Evolutionary conservation across 768 basidiomycete species (phyloP).

Genomic region (Rhodotorula toruloides): DNA sequence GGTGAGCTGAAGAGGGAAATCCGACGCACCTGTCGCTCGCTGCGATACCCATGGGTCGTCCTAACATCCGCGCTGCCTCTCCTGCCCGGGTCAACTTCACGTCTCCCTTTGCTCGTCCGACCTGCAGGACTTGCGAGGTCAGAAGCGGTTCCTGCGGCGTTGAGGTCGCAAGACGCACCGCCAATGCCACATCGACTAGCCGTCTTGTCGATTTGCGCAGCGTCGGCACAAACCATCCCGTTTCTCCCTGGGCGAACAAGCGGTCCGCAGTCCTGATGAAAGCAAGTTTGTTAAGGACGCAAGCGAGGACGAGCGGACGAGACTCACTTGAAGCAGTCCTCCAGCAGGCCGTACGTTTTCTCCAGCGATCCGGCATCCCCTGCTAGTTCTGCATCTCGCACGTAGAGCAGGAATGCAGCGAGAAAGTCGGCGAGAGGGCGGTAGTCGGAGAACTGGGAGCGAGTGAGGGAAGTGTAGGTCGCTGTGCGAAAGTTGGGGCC

Average conservation of each 20-base stretch:
- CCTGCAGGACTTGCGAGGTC: conserved; percentile 19
- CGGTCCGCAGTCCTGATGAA: conserved; percentile 21
- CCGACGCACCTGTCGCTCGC: conserved; percentile 34
- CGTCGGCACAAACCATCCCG: conserved; percentile 39
- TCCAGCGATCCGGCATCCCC: neutral
- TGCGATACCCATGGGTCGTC: conserved; percentile 36
- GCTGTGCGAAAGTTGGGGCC: conserved; percentile 4
- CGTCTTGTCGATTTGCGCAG: conserved; percentile 28
- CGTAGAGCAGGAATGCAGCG: conserved; percentile 37
- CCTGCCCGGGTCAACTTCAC: conserved; percentile 30
- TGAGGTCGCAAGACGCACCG: conserved; percentile 14
- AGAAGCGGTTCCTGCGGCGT: neutral
- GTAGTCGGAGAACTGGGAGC: conserved; percentile 27
- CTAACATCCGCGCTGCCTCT: conserved; percentile 32
- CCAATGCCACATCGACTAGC: conserved; percentile 25
- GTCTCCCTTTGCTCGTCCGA: conserved; percentile 31
- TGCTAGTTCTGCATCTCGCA: conserved; percentile 19
- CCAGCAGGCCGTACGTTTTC: conserved; percentile 23
- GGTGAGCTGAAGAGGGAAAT: neutral
- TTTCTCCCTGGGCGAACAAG: conserved; percentile 30
- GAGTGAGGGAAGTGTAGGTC: conserved; percentile 20
- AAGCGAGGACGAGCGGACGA: neutral
- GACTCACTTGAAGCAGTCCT: conserved; percentile 37
- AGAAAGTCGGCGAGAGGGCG: conserved; percentile 37
- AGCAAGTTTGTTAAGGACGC: no score